Base-by-base conservation (phyloP, 2,329 filamentous ascomycete genomes). In the Raffaelea arxii region DNA sequence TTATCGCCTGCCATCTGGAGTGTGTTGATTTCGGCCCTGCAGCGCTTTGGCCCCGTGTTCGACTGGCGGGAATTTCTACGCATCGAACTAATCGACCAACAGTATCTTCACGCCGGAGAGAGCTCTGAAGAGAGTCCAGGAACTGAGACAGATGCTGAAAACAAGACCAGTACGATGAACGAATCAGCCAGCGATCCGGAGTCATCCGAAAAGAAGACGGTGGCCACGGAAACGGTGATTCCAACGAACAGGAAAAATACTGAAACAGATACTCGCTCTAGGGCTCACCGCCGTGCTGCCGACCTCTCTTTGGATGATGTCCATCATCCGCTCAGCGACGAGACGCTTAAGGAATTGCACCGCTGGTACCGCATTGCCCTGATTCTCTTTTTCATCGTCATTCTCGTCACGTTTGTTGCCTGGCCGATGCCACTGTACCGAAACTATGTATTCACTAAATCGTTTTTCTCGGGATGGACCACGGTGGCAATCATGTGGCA, bases 391-490 rank as follows among this genome's bases (percentile, higher is more conserved):
- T 18, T 40, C 6, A 25, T 44, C 21, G 42, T 51, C 42, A 62
- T 74, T 2, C 53, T 71, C 6, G 56, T 69, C 10, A 73, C 71
- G 0, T 65, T 71, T 22, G 41, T 74, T 11, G 51, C 64, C 1
- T 74, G 70, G 71, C 71, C 70, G 0, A 59, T 75, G 56, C 70
- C 71, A 22, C 59, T 74, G 6, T 74, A 74, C 51, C 64, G 70
- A 2, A 58, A 68, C 52, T 74, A 67, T 44, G 63, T 74, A 32
- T 74, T 74, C 49, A 69, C 63, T 0, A 64, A 63, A 51, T 54
- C 59, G 0, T 72, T 73, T 49, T 72, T 72, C 53, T 57, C 58
- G 1, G 65, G 67, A 0, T 72, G 69, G 69, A 61, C 64, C 0
- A 58, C 61, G 0, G 63, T 72, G 4, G 63, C 68, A 0, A 67